Conservation (phyloP, 73 alveolate species). For the Paramecium biaurelia region DNA sequence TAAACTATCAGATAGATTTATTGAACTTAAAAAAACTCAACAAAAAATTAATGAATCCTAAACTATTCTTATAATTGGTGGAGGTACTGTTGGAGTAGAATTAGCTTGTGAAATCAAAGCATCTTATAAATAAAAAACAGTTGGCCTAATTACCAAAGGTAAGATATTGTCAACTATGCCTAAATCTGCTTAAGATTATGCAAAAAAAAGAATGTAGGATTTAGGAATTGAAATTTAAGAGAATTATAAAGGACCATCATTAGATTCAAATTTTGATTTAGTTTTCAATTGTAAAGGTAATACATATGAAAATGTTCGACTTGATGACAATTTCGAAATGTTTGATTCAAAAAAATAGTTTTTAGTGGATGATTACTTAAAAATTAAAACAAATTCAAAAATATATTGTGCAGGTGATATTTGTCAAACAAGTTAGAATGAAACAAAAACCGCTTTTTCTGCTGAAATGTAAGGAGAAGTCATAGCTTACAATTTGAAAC, state of each 20-base stretch:
- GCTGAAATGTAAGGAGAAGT: not conserved
- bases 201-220: not conserved
- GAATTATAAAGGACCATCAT: not conserved
- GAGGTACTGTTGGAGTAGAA: conserved; percentile 16
- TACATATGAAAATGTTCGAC: not conserved
- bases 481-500: not conserved
- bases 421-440: not conserved
- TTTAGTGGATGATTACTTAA: conserved; percentile 17
- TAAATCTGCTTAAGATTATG: not conserved
- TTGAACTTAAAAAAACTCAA: not conserved
- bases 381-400: not conserved
- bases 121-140: not conserved
- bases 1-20: not conserved
- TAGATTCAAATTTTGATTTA: not conserved
- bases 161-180: conserved; percentile 12
- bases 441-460: not conserved
- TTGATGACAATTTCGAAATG: not conserved
- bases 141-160: not conserved
- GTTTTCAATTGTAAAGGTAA: conserved; percentile 29
- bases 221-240: not conserved
- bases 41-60: not conserved
- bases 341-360: not conserved
- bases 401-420: conserved; percentile 21
- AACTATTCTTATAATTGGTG: not conserved
- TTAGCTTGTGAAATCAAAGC: conserved; percentile 18